Evolutionary conservation across 148 eudicot genomes (phyloP).

Genomic region (Suaeda aralocaspica): DNA sequence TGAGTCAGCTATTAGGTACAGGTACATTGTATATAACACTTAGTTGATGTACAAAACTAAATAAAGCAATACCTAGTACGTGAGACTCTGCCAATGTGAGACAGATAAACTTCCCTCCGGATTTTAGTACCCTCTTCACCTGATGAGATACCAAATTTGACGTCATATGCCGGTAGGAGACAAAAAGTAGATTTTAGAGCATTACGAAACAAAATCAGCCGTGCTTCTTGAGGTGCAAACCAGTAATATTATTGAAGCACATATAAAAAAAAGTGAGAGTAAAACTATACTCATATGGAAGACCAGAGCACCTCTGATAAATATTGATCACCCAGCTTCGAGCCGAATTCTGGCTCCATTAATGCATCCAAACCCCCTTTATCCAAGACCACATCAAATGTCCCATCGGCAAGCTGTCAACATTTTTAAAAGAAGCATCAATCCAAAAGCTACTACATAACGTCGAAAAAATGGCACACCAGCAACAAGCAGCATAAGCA

Average conservation of each 20-base stretch:
- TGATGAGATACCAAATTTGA: constrained; percentile 28
- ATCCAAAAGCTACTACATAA: background rate
- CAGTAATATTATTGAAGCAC: constrained; percentile 23
- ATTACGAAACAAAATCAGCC: background rate
- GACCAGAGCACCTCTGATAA: constrained; percentile 70
- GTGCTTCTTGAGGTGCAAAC: background rate
- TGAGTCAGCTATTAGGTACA: background rate
- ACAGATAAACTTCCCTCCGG: constrained; percentile 78
- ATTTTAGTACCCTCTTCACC: constrained; percentile 83
- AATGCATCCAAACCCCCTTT: constrained; percentile 97
- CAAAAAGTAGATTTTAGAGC: background rate
- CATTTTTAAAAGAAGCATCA: constrained; percentile 10
- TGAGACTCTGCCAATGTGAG: constrained; percentile 91
- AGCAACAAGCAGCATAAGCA: background rate
- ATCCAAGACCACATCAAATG: constrained; percentile 70
- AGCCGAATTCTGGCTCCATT: constrained; percentile 91
- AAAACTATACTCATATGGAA: constrained; percentile 15
- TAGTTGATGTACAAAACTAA: constrained; percentile 16
- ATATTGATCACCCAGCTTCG: constrained; percentile 69
- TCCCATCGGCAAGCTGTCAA: constrained; percentile 63
- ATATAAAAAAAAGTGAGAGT: constrained; percentile 22
- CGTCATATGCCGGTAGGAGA: background rate
- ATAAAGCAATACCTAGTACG: constrained; percentile 67
- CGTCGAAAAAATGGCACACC: background rate
- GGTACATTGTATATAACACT: too few species aligned